Conservation (phyloP, 73 alveolate genomes). For the Breviolum minutum region DNA sequence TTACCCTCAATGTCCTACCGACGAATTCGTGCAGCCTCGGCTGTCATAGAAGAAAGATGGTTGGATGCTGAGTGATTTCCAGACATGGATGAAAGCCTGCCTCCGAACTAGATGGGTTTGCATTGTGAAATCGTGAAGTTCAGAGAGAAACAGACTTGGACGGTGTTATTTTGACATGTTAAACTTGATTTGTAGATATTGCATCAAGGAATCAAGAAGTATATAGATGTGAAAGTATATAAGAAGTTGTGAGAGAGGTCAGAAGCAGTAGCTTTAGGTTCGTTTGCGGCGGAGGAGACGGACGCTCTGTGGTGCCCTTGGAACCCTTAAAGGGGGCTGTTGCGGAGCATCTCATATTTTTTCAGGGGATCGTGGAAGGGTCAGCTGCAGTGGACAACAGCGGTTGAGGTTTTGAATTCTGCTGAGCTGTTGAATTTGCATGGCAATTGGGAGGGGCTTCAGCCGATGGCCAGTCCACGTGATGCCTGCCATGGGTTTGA, state of each 20-base stretch:
- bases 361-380: too few species aligned
- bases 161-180: too few species aligned
- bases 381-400: neutral
- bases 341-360: too few species aligned
- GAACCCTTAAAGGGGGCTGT: neutral
- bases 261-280: neutral
- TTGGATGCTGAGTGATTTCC: neutral
- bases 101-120: too few species aligned
- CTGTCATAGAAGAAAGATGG: constrained; percentile 6
- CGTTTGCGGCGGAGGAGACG: constrained; percentile 62
- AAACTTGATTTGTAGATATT: too few species aligned
- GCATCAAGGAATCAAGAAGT: too few species aligned
- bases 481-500: neutral
- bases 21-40: constrained; percentile 40
- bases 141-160: too few species aligned
- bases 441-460: neutral
- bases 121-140: too few species aligned
- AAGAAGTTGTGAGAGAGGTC: too few species aligned
- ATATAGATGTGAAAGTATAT: too few species aligned
- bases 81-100: too few species aligned
- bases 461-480: constrained; percentile 59
- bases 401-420: constrained; percentile 33
- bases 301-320: neutral
- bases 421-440: constrained; percentile 7
- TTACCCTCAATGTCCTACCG: constrained; percentile 46